These are phyloP conservation scores for Stropharia rugosoannulata DNA, from an alignment of 768 basidiomycete genomes.

Conservation along the genomic window DNA sequence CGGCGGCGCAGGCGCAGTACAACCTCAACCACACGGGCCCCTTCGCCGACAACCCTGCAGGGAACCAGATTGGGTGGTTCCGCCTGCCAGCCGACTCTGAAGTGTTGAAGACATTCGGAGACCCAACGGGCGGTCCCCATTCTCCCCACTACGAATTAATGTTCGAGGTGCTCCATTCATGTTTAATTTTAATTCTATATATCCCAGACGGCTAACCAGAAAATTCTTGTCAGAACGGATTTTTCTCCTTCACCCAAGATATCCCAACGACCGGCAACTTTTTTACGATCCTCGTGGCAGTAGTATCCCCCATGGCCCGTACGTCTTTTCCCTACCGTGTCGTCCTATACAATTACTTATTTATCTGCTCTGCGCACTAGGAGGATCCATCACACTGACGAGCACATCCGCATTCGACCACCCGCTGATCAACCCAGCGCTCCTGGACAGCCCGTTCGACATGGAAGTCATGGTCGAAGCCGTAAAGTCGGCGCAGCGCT, in stretches of 20 bases:
- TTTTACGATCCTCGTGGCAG: conserved; percentile 13
- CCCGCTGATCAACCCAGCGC: conserved; percentile 47
- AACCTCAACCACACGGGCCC: background rate
- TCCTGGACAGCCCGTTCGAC: conserved; percentile 31
- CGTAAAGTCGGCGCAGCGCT: conserved; percentile 16
- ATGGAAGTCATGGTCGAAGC: conserved; percentile 22
- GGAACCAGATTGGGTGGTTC: conserved; percentile 10
- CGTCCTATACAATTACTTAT: conserved; percentile 2
- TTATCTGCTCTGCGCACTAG: background rate
- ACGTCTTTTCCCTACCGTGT: background rate
- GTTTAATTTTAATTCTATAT: background rate
- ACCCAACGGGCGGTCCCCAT: conserved; percentile 10
- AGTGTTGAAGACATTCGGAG: conserved; percentile 6
- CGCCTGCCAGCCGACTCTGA: conserved; percentile 6
- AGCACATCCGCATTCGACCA: conserved; percentile 39
- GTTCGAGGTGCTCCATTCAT: conserved; percentile 5
- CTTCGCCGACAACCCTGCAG: background rate
- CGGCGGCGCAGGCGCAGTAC: background rate
- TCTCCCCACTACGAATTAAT: conserved; percentile 14
- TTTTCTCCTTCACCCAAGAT: conserved; percentile 2
- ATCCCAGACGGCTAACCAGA: background rate
- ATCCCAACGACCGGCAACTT: conserved; percentile 18
- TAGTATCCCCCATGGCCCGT: conserved; percentile 13
- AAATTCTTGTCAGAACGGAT: conserved; percentile 1
- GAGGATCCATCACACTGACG: conserved; percentile 28